phyloP scores from a whole-genome alignment of 2,329 filamentous ascomycete species.

The Malbranchea zuffiana region DNA sequence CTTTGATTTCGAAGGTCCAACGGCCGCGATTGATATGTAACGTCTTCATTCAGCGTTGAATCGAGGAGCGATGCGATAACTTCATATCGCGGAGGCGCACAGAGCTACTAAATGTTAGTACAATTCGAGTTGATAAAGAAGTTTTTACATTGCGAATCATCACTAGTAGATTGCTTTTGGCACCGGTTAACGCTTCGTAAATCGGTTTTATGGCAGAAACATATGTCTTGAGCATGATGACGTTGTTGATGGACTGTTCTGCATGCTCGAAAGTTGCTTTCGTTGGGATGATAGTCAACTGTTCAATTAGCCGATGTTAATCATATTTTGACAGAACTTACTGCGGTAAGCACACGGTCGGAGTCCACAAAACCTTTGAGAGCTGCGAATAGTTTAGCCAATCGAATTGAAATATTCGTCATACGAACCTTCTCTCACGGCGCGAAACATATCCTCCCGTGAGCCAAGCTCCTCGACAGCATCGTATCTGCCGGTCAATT shows the following conservation, averaged over 20 bases:
- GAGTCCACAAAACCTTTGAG: constrained; percentile 66
- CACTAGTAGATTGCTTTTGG: constrained; percentile 52
- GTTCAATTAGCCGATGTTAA: constrained; percentile 14
- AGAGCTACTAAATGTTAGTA: constrained; percentile 39
- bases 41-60: constrained; percentile 66
- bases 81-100: constrained; percentile 50
- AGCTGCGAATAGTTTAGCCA: constrained; percentile 34
- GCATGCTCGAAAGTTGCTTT: constrained; percentile 55
- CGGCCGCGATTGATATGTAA: constrained; percentile 63
- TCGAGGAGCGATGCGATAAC: constrained; percentile 55
- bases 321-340: constrained; percentile 26
- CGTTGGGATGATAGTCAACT: constrained; percentile 67
- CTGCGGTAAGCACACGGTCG: constrained; percentile 68
- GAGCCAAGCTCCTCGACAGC: constrained; percentile 71
- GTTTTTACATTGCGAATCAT: constrained; percentile 51
- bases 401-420: neutral
- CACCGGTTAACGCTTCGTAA: constrained; percentile 55
- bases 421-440: constrained; percentile 54
- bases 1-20: constrained; percentile 82
- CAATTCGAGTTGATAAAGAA: neutral
- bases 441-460: constrained; percentile 76
- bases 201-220: constrained; percentile 57
- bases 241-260: constrained; percentile 74
- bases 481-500: constrained; percentile 63
- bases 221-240: constrained; percentile 79